These are phyloP conservation scores for Phanerodontia chrysosporium DNA, from an alignment of 768 basidiomycete species.

Conservation along the genomic window DNA sequence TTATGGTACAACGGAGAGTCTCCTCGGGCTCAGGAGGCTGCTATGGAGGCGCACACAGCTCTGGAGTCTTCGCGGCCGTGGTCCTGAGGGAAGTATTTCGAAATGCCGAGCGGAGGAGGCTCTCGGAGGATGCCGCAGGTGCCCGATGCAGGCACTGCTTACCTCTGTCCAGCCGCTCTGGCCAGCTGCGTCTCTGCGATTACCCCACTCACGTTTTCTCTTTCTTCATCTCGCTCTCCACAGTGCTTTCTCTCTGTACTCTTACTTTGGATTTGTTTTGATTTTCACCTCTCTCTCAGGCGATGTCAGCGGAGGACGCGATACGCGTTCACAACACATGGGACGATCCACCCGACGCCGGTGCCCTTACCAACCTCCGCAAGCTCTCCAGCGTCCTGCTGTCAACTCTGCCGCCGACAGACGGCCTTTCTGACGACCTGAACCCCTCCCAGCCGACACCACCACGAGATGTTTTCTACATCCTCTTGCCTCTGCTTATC, in stretches of 20 bases:
- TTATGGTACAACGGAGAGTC: too few relatives aligned
- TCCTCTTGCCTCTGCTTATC: constrained; percentile 91
- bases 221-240: background rate
- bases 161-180: constrained; percentile 11
- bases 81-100: background rate
- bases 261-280: background rate
- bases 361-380: constrained; percentile 3
- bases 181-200: constrained; percentile 2
- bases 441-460: constrained; percentile 13
- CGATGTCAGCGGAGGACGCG: constrained; percentile 6
- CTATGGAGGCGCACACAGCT: too few relatives aligned
- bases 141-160: constrained; percentile 8
- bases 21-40: too few relatives aligned
- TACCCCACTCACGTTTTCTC: constrained; percentile 6
- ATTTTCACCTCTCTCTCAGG: constrained; percentile 5
- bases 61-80: too few relatives aligned
- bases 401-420: constrained; percentile 9
- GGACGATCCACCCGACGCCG: constrained; percentile 13
- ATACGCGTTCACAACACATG: constrained; percentile 11
- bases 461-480: constrained; percentile 65
- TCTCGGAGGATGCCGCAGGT: constrained; percentile 1
- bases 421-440: background rate
- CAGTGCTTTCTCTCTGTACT: constrained; percentile 6
- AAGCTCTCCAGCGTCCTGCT: background rate
- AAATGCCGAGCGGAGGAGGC: background rate